These are phyloP conservation scores for Neurospora sp. DNA, from an alignment of 2,329 filamentous ascomycete species.

Conservation along the genomic window DNA sequence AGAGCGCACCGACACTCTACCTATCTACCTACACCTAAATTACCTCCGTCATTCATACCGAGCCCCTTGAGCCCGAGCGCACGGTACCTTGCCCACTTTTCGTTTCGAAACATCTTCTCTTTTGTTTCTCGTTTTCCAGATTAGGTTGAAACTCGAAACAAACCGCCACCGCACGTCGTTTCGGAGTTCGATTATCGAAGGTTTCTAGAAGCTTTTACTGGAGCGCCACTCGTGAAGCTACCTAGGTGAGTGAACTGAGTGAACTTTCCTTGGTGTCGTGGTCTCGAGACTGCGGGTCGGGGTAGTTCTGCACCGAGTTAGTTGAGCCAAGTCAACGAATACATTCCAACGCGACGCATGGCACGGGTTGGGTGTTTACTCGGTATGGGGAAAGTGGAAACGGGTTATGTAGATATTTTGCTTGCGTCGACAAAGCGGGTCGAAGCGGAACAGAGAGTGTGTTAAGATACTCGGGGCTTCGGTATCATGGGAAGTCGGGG, in stretches of 20 bases:
- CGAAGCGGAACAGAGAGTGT: neutral
- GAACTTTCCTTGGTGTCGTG: neutral
- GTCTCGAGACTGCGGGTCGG: neutral
- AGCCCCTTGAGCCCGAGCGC: neutral
- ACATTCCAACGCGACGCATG: neutral
- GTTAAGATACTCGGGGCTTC: neutral
- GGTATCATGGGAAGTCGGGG: neutral
- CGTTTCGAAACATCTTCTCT: neutral
- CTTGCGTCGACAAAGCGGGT: neutral
- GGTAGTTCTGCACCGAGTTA: neutral
- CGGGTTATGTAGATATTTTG: neutral
- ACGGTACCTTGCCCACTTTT: neutral
- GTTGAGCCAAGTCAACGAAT: neutral
- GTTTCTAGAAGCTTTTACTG: neutral
- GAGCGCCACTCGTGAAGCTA: neutral
- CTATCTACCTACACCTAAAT: no score
- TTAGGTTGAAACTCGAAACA: neutral
- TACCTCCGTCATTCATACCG: no score
- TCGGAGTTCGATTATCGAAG: neutral
- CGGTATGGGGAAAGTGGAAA: neutral
- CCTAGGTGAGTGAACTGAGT: neutral
- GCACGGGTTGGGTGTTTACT: neutral
- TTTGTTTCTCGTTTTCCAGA: neutral
- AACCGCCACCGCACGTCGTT: neutral
- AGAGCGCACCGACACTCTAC: neutral